A percentile compares a stretch with the other conserved stretches of the same genome.
These are phyloP conservation scores for Geosiphon pyriformis DNA, from an alignment of 192 early-diverging fungal genomes.

Conservation along the genomic window DNA sequence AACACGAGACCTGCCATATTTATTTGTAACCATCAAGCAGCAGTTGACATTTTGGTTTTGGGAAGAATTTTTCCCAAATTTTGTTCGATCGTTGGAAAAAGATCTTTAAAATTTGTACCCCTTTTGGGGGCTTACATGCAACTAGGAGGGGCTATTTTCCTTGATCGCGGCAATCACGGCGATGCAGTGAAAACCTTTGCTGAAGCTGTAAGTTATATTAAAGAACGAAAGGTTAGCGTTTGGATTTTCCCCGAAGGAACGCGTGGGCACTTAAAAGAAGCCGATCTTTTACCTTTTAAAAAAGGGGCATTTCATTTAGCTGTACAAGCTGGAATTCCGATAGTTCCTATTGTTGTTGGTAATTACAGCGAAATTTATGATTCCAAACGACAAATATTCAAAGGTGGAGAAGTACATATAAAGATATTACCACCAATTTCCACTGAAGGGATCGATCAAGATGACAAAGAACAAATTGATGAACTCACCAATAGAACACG, in stretches of 20 bases:
- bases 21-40: constrained; percentile 84
- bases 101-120: constrained; percentile 61
- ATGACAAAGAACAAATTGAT: constrained; percentile 36
- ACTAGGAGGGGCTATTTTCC: constrained; percentile 62
- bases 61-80: constrained; percentile 60
- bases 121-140: constrained; percentile 61
- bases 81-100: constrained; percentile 67
- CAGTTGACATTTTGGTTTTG: constrained; percentile 68
- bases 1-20: constrained; percentile 59
- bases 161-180: constrained; percentile 74
- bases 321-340: constrained; percentile 75
- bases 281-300: constrained; percentile 84
- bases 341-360: constrained; percentile 84
- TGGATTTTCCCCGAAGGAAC: constrained; percentile 93
- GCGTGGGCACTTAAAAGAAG: constrained; percentile 64
- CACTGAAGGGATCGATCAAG: constrained; percentile 37
- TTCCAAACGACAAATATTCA: constrained; percentile 45
- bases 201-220: constrained; percentile 67
- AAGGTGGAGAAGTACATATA: constrained; percentile 48
- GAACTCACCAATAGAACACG: constrained; percentile 39
- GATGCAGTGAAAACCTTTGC: constrained; percentile 73
- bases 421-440: constrained; percentile 52
- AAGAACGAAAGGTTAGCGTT: constrained; percentile 66
- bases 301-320: constrained; percentile 96
- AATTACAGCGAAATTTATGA: constrained; percentile 58